Conservation (phyloP, 2,329 filamentous ascomycete species). For the Fusarium subtropicale region DNA sequence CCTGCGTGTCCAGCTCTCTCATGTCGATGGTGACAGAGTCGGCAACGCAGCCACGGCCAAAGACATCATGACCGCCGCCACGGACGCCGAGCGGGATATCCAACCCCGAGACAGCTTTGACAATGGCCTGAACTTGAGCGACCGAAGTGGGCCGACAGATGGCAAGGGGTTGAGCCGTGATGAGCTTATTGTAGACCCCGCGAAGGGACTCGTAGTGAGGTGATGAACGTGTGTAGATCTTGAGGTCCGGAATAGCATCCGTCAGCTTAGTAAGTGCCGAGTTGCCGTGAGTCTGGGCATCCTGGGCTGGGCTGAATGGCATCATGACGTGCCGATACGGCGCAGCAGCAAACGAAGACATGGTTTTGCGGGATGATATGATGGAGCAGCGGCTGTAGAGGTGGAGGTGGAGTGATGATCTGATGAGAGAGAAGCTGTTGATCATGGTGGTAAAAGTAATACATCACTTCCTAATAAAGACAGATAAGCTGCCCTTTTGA, state of each 20-base stretch:
- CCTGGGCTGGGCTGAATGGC: neutral
- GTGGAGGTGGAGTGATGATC: neutral
- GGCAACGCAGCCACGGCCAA: conserved; percentile 11
- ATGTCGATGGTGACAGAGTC: conserved; percentile 23
- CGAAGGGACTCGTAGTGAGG: conserved; percentile 5
- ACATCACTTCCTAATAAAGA: neutral
- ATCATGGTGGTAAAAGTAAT: neutral
- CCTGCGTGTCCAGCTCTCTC: conserved; percentile 13
- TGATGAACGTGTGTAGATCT: conserved; percentile 7
- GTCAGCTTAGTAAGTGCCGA: conserved; percentile 1
- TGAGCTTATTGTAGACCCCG: conserved; percentile 12
- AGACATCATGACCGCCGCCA: conserved; percentile 24
- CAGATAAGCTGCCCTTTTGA: neutral
- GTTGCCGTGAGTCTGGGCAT: neutral
- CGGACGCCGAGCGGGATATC: conserved; percentile 14
- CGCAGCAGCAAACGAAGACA: neutral
- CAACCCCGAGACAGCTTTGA: neutral
- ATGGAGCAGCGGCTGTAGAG: neutral
- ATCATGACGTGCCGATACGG: neutral
- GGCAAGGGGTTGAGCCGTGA: conserved; percentile 2
- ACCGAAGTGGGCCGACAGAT: conserved; percentile 8
- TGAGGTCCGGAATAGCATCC: conserved; percentile 2
- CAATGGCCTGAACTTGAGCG: conserved; percentile 1
- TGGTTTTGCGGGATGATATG: neutral
- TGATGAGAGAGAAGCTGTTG: neutral